These are phyloP conservation scores for Magnusiomyces paraingens DNA, from an alignment of 1,139 yeast species.

Conservation along the genomic window DNA sequence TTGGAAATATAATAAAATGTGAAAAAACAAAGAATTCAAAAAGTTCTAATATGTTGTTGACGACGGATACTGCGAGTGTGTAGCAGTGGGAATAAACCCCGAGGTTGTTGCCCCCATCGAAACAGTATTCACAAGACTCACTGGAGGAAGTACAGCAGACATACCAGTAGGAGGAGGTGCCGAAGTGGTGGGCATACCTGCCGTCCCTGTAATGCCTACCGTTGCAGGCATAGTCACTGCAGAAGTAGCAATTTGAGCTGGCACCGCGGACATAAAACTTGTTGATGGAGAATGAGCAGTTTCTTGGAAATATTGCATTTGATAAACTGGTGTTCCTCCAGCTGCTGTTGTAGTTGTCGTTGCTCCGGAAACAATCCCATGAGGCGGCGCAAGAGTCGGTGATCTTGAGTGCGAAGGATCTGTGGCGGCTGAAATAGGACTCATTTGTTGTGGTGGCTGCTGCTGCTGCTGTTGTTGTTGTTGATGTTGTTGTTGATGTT, in stretches of 20 bases:
- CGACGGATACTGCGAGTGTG: not conserved
- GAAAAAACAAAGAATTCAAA: not conserved
- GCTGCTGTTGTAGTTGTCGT: not conserved
- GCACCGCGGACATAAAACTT: not conserved
- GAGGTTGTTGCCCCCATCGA: too few species aligned
- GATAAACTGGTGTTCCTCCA: not conserved
- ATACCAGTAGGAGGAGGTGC: not conserved
- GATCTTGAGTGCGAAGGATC: too few species aligned
- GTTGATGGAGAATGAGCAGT: not conserved
- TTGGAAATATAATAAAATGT: not conserved
- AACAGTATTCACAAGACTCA: too few species aligned
- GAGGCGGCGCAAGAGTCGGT: not conserved
- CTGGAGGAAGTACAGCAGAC: too few species aligned
- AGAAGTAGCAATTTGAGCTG: not conserved
- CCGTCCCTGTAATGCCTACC: not conserved
- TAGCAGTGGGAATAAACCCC: not conserved
- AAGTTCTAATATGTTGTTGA: not conserved
- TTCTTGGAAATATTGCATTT: not conserved
- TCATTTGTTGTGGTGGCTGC: slow-evolving; percentile 8
- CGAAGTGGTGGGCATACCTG: not conserved
- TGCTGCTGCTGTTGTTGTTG: slow-evolving; percentile 13
- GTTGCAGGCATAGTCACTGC: too few species aligned
- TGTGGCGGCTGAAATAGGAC: not conserved
- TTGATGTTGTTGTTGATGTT: slow-evolving; percentile 11
- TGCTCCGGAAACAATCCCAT: not conserved